Conservation (phyloP, 192 early-diverging fungal genomes). For the Rhizophagus prolifer region DNA sequence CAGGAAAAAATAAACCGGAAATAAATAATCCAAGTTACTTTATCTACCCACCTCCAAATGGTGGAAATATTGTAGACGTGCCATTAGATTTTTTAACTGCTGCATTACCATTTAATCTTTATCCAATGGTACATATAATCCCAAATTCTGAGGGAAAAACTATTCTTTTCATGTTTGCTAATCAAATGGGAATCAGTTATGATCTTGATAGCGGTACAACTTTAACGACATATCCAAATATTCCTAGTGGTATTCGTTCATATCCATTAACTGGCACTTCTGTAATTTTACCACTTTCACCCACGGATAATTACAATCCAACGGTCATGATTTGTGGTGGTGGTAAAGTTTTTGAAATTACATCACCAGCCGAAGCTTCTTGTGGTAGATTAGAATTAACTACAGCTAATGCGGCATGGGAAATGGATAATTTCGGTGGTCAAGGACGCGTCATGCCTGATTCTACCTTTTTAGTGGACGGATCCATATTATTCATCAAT, state of each 20-base stretch:
- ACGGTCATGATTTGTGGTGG: slow-evolving; percentile 65
- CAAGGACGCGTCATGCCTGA: slow-evolving; percentile 49
- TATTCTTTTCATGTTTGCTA: slow-evolving; percentile 40
- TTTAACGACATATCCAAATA: slow-evolving; percentile 43
- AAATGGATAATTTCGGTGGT: slow-evolving; percentile 39
- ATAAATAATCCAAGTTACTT: slow-evolving; percentile 53
- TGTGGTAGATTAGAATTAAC: slow-evolving; percentile 50
- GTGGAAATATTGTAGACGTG: slow-evolving; percentile 23
- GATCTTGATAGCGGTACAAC: slow-evolving; percentile 22
- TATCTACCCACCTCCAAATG: slow-evolving; percentile 33
- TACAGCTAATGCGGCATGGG: slow-evolving; percentile 46
- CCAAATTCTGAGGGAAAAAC: slow-evolving; percentile 36
- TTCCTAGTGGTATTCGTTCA: slow-evolving; percentile 43
- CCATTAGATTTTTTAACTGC: neutral
- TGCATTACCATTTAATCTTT: slow-evolving; percentile 29
- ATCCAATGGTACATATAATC: slow-evolving; percentile 39
- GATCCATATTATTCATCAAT: slow-evolving; percentile 55
- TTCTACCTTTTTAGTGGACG: slow-evolving; percentile 51
- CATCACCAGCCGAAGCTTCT: slow-evolving; percentile 39
- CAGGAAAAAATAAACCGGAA: slow-evolving; percentile 40
- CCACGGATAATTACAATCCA: slow-evolving; percentile 53
- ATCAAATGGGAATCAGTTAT: slow-evolving; percentile 37
- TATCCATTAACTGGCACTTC: slow-evolving; percentile 59
- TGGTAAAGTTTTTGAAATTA: slow-evolving; percentile 37
- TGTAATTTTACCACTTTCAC: slow-evolving; percentile 56